Evolutionary conservation across 306 rosid species (phyloP), one percentile per base, ranked within the genome.

Genomic region (Oxytropis ochrocephala): DNA sequence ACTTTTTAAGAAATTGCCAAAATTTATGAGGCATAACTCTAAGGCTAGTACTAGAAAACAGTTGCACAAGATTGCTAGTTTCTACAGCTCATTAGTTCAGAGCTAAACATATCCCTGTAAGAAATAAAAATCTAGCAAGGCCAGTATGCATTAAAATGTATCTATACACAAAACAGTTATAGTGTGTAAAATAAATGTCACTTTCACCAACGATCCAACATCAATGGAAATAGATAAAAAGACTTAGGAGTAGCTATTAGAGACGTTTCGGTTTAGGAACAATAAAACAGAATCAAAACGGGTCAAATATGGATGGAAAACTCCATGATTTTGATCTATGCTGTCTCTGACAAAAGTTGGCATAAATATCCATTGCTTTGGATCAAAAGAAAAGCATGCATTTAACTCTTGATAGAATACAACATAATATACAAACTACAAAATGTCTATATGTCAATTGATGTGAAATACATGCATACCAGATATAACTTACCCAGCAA

Each of bases 401-500:
- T 11, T 63, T 55, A 60, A 70, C 47, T 14, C 24, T 75, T 33
- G 49, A 48, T 30, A 33, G 24, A 3, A 29, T 48, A 21, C 42
- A 55, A 6, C 33, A 56, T 13, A 46, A 50, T 42, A 32, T 48
- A 70, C 38, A 58, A 70, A 5, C 33, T 51, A 58, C 18, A 33
- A 41, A 72, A 44, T 47, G 17, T 62, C 52, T 29, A 65, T 24
- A 24, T 12, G 24, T 50, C 46, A 76, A 53, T 67, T 55, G 33
- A 67, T 30, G 51, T 11, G 12, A 44, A 69, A 51, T 1, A 60
- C 17, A 73, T 33, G 69, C 49, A 80, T 47, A 44, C 46, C 18
- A 29, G 48, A 71, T 62, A 71, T 62, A 44, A 50, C 91, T 54
- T 89, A 94, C 97, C 99, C 99, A 55, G 99, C 99, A 85, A 94